Conservation (phyloP, 192 early-diverging fungal species). For the Jimgerdemannia flammicorona region DNA sequence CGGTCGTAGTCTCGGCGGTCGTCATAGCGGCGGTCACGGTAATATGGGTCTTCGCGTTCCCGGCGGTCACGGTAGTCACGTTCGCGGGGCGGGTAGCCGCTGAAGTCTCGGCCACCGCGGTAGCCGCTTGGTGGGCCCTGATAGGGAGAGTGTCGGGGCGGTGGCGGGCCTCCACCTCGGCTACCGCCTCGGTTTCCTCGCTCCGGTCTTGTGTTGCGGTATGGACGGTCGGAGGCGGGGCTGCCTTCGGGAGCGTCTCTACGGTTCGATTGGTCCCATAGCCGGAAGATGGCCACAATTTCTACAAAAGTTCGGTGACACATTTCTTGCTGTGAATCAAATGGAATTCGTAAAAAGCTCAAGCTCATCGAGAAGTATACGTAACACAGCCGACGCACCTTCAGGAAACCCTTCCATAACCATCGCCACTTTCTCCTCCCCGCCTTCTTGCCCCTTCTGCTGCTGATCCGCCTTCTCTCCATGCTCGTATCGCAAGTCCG, state of each 20-base stretch:
- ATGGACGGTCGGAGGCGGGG: conserved; percentile 8
- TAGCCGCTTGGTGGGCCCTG: conserved; percentile 25
- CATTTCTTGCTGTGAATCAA: not conserved
- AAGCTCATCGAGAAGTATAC: not conserved
- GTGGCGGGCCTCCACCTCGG: conserved; percentile 18
- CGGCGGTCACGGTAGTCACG: conserved; percentile 37
- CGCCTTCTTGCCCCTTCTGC: not conserved
- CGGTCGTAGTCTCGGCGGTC: conserved; percentile 17
- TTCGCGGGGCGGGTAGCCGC: conserved; percentile 12
- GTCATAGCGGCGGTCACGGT: conserved; percentile 40
- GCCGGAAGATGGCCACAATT: conserved; percentile 12
- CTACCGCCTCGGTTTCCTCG: conserved; percentile 21
- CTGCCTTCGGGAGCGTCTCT: conserved; percentile 1
- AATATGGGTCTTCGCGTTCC: conserved; percentile 35
- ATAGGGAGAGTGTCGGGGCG: conserved; percentile 10
- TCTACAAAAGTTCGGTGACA: conserved; percentile 1
- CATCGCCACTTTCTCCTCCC: not conserved
- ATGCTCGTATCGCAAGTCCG: conserved; percentile 16
- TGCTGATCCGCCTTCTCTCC: conserved; percentile 5
- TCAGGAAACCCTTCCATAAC: not conserved
- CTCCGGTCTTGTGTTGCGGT: conserved; percentile 9
- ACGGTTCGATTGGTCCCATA: conserved; percentile 27
- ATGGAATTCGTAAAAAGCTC: not conserved
- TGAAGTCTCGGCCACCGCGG: conserved; percentile 9
- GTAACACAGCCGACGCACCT: not conserved